Percentiles rank a stretch among this genome's conserved stretches.
Conservation (phyloP, 1,284 basidiomycete species). For the Rhizoctonia solani region DNA sequence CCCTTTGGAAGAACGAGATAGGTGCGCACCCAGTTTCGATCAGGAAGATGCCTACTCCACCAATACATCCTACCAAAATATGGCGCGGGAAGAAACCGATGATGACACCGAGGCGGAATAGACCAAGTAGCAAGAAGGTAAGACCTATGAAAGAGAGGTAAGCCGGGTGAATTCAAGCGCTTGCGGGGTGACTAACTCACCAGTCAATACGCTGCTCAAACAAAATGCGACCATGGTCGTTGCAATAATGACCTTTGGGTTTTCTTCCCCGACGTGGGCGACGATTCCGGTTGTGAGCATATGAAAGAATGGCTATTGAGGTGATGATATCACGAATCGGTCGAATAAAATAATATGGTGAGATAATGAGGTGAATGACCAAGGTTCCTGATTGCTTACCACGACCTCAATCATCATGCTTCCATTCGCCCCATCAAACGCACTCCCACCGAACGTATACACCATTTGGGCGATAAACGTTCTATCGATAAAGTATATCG, state of each 20-base stretch:
- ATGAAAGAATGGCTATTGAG: conserved; percentile 85
- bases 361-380: no score
- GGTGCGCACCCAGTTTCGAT: conserved; percentile 76
- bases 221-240: conserved; percentile 92
- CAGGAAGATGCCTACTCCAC: conserved; percentile 93
- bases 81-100: conserved; percentile 97
- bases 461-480: conserved; percentile 82
- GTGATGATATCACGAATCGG: neutral
- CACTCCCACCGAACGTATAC: conserved; percentile 85
- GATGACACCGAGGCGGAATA: conserved; percentile 78
- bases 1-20: neutral
- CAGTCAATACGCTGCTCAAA: conserved; percentile 88
- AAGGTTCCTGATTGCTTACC: no score
- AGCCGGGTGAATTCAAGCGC: neutral
- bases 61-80: conserved; percentile 94
- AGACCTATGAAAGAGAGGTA: conserved; percentile 66
- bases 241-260: conserved; percentile 75
- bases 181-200: conserved; percentile 48
- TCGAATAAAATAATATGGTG: no score
- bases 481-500: conserved; percentile 44
- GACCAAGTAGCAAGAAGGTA: conserved; percentile 87
- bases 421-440: conserved; percentile 88
- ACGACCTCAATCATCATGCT: conserved; percentile 99
- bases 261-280: conserved; percentile 68
- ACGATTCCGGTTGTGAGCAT: conserved; percentile 84